Evolutionary conservation across 805 yeast genomes (phyloP).

Genomic region (Lipomyces sp.): DNA sequence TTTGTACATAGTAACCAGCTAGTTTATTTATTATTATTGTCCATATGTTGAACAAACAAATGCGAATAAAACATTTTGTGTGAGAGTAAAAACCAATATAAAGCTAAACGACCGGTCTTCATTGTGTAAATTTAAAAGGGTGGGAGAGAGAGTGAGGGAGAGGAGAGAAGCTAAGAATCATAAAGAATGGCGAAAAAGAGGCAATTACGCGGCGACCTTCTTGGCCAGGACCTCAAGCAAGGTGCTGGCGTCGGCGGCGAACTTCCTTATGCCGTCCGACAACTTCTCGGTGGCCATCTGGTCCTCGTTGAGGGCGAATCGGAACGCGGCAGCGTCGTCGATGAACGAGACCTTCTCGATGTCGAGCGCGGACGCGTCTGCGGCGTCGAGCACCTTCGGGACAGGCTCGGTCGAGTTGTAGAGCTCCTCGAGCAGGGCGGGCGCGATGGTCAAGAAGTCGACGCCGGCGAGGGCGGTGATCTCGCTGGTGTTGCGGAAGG

Average conservation of each 20-base stretch:
- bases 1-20: too few species aligned
- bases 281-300: constrained; percentile 98
- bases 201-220: constrained; percentile 17
- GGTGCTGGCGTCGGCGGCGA: constrained; percentile 88
- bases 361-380: constrained; percentile 49
- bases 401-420: constrained; percentile 71
- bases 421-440: constrained; percentile 85
- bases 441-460: constrained; percentile 94
- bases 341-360: constrained; percentile 72
- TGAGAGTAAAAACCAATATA: too few species aligned
- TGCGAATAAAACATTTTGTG: too few species aligned
- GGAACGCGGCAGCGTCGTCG: constrained; percentile 84
- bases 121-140: too few species aligned
- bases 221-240: constrained; percentile 39
- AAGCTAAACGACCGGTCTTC: too few species aligned
- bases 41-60: too few species aligned
- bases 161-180: too few species aligned
- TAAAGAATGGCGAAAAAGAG: too few species aligned
- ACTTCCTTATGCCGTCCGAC: constrained; percentile 95
- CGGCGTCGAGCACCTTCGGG: constrained; percentile 80
- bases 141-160: too few species aligned
- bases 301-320: constrained; percentile 89
- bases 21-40: too few species aligned
- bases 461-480: constrained; percentile 95
- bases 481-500: constrained; percentile 96